Conservation (phyloP, 2,329 filamentous ascomycete species). For the Emergomyces orientalis region DNA sequence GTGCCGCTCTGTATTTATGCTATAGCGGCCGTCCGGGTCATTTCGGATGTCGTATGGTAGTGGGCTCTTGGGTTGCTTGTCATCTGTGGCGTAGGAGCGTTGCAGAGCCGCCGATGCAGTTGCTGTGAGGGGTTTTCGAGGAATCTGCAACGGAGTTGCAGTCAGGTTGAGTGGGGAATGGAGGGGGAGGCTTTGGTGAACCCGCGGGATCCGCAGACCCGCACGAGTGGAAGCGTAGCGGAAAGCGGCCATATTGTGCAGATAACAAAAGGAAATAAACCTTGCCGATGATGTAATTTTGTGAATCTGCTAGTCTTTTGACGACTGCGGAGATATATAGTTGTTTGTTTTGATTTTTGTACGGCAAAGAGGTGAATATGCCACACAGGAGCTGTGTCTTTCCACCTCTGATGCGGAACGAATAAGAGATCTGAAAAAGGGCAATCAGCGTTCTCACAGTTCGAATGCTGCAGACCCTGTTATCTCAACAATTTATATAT, state of each 20-base stretch:
- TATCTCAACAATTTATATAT: neutral
- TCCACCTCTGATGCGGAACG: neutral
- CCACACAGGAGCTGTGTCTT: neutral
- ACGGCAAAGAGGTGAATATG: neutral
- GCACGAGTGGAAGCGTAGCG: neutral
- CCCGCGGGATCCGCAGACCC: neutral
- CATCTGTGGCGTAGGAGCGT: neutral
- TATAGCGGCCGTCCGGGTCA: conserved; percentile 43
- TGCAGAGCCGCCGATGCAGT: neutral
- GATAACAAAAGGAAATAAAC: neutral
- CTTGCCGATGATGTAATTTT: neutral
- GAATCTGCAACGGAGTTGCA: neutral
- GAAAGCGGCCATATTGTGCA: neutral
- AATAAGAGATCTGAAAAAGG: neutral
- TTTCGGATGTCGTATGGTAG: neutral
- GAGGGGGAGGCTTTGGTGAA: neutral
- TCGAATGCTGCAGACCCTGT: neutral
- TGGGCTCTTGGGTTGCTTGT: neutral
- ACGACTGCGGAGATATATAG: neutral
- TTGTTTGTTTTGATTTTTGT: neutral
- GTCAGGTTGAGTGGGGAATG: neutral
- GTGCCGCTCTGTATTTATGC: conserved; percentile 54
- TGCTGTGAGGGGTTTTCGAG: neutral
- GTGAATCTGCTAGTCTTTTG: neutral
- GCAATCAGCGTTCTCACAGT: neutral